Base-by-base conservation (phyloP, 352 stramenopile genomes). In the Pythium utonaiense region DNA sequence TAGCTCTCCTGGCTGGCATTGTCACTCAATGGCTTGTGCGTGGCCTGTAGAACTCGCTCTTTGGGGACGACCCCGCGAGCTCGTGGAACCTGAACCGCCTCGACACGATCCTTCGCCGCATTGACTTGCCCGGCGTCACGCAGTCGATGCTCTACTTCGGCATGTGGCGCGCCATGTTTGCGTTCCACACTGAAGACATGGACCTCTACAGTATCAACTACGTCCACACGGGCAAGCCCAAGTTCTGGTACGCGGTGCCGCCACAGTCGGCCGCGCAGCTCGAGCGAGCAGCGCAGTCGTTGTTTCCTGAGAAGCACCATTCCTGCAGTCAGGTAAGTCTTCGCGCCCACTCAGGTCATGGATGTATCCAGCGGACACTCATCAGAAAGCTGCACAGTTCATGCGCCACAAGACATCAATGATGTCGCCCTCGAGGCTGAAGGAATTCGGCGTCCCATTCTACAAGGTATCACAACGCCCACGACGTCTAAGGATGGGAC, bases 141-240 rank as follows among this genome's bases (percentile, higher is more conserved):
- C 86, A 78, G 21, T 70, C 91, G 3, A 98, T 98, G 91, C 75
- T 98, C 27, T 98, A 98, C 68, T 96, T 97, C 66, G 92, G 92
- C 66, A 97, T 96, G 84, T 98, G 91, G 91, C 73, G 88, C 13
- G 86, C 90, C 57, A 96, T 97, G 83, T 98, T 98, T 66, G 88
- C 93, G 0, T 96, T 96, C 61, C 93, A 98, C 65, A 96, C 88
- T 48, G 93, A 98, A 70, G 93, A 98, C 63, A 96, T 98, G 77
- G 93, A 98, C 63, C 66, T 98, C 7, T 97, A 91, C 71, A 96
- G 86, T 45, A 97, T 98, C 67, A 98, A 98, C 73, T 98, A 96
- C 66, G 40, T 98, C 12, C 93, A 98, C 75, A 88, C 73, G 9
- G 93, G 93, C 36, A 93, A 89, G 21, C 87, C 91, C 45, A 98